Percentiles rank a stretch among this genome's conserved stretches.
Conservation (phyloP, 1,139 yeast genomes). For the Pichia sp. region DNA sequence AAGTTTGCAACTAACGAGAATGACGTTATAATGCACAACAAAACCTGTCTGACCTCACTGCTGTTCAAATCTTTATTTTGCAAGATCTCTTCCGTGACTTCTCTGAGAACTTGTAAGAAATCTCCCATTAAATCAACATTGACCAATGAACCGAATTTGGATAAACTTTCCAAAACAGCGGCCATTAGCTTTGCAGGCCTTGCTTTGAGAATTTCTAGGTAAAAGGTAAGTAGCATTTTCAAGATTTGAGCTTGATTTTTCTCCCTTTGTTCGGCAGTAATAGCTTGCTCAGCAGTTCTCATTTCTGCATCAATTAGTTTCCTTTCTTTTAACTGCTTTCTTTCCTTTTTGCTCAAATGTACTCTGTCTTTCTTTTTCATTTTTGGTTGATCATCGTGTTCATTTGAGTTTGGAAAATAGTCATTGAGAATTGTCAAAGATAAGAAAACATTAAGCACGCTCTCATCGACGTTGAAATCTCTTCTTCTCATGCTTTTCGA, state of each 20-base stretch:
- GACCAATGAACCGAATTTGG: constrained; percentile 87
- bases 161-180: constrained; percentile 83
- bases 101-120: constrained; percentile 81
- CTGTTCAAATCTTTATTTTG: constrained; percentile 28
- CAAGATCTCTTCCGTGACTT: constrained; percentile 43
- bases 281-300: constrained; percentile 79
- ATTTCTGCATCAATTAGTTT: constrained; percentile 85
- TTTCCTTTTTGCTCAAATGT: constrained; percentile 81
- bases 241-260: constrained; percentile 79
- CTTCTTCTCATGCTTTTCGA: constrained; percentile 70
- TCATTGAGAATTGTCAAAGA: constrained; percentile 74
- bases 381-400: constrained; percentile 43
- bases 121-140: constrained; percentile 91
- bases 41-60: constrained; percentile 55
- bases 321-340: constrained; percentile 80
- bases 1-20: constrained; percentile 81
- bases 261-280: constrained; percentile 84
- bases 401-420: constrained; percentile 64
- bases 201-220: constrained; percentile 69
- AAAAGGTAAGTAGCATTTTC: constrained; percentile 64
- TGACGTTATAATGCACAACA: constrained; percentile 84
- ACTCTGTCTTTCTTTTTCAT: constrained; percentile 81
- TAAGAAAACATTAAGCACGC: constrained; percentile 68
- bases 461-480: constrained; percentile 77
- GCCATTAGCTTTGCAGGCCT: constrained; percentile 70